Evolutionary conservation across 441 rosid genomes (phyloP).

Genomic region (Pelargonium fulgidum): DNA sequence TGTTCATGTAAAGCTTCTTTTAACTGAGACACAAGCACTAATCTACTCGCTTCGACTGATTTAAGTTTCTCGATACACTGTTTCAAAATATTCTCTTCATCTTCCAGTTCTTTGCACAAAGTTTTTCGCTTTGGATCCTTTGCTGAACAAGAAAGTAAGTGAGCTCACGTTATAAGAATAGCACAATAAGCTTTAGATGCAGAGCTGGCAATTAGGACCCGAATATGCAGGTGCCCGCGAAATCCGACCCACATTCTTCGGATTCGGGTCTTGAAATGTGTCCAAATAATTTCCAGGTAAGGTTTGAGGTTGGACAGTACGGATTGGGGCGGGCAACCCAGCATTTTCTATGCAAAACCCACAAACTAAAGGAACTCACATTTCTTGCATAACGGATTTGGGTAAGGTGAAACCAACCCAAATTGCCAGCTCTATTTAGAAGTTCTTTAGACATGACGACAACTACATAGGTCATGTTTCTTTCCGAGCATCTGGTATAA

Average conservation of each 20-base stretch:
- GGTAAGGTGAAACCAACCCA: too few relatives aligned
- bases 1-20: slow-evolving; percentile 76
- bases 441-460: neutral
- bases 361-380: too few relatives aligned
- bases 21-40: slow-evolving; percentile 65
- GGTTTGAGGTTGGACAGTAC: too few relatives aligned
- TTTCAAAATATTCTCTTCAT: slow-evolving; percentile 59
- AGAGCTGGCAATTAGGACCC: too few relatives aligned
- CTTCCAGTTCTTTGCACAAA: slow-evolving; percentile 58
- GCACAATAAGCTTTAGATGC: slow-evolving; percentile 17
- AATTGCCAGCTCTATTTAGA: too few relatives aligned
- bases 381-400: too few relatives aligned
- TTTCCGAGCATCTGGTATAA: slow-evolving; percentile 10
- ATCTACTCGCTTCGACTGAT: slow-evolving; percentile 63
- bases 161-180: slow-evolving; percentile 13
- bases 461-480: neutral
- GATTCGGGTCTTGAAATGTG: too few relatives aligned
- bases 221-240: too few relatives aligned
- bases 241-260: too few relatives aligned
- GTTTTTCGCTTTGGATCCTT: slow-evolving; percentile 51
- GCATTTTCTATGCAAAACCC: too few relatives aligned
- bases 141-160: slow-evolving; percentile 28
- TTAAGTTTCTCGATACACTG: slow-evolving; percentile 69
- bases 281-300: too few relatives aligned
- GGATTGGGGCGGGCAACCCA: too few relatives aligned